Evolutionary conservation across 148 eudicot species (phyloP), one percentile per base, ranked within the genome.

Genomic region (Rhododendron ferrugineum): DNA sequence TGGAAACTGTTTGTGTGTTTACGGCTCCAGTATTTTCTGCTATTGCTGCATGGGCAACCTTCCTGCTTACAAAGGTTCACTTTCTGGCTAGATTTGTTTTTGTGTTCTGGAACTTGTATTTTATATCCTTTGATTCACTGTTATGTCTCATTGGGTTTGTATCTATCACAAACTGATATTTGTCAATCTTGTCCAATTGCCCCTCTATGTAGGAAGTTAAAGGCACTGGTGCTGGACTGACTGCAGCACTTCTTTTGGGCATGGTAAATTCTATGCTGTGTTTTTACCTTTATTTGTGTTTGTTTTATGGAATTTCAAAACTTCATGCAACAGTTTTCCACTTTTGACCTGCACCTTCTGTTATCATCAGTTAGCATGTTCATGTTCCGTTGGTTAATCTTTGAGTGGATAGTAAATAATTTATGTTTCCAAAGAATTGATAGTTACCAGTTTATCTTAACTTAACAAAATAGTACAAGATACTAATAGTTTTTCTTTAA

Each of bases 1-100:
- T 97, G 88, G 99, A 97, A 92, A 97, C 99, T 86, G 99, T 97
- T 74, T 97, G 99, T 89, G 99, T 97, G 81, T 97, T 97, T 81
- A 97, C 99, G 72, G 99, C 99, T 58, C 99, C 99, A 44, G 83
- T 95, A 82, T 97, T 97, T 87, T 95, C 98, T 32, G 98, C 99
- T 83, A 83, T 84, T 92, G 99, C 99, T 87, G 90, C 99, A 83
- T 97, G 99, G 99, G 95, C 98, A 20, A 93, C 99, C 76, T 97
- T 91, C 86, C 92, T 97, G 88, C 93, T 97, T 79, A 94, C 99
- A 18, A 97, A 97, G 99, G 99, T 97, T 86, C 60, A n/a, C 78
- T 80, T 82, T 81, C 50, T 84, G 76, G 44, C 86, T 80, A 80
- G 34, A 73, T 40, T 87, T 44, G 5, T 44, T 16, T 64, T 76